phyloP scores from a whole-genome alignment of 257 asterid genomes.

The Leonotis leonurus region DNA sequence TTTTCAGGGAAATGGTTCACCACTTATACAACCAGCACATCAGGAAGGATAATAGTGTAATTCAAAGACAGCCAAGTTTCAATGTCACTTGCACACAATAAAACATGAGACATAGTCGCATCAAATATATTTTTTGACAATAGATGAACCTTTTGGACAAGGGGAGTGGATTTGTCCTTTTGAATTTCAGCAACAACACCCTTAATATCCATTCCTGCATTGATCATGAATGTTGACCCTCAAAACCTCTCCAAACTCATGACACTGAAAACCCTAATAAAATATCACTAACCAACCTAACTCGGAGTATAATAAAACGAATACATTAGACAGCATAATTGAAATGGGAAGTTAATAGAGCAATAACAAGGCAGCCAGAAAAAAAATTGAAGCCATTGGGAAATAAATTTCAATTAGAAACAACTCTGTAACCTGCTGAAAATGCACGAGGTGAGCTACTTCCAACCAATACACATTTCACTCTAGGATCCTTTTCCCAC shows the following conservation, averaged over 20 bases:
- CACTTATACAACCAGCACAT: constrained; percentile 12
- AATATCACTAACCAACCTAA: constrained; percentile 7
- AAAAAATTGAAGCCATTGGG: neutral
- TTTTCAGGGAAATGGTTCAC: constrained; percentile 6
- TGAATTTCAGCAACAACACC: constrained; percentile 92
- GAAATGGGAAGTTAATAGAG: neutral
- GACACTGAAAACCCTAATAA: neutral
- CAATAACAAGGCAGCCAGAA: neutral
- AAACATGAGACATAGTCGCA: constrained; percentile 8
- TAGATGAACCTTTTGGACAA: constrained; percentile 70
- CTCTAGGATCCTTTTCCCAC: constrained; percentile 86
- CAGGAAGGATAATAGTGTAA: neutral
- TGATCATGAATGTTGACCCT: constrained; percentile 44
- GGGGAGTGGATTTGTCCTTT: constrained; percentile 78
- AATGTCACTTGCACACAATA: constrained; percentile 3
- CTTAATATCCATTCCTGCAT: constrained; percentile 99
- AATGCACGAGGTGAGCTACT: constrained; percentile 89
- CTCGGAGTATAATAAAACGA: neutral
- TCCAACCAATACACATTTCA: constrained; percentile 86
- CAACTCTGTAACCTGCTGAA: constrained; percentile 65
- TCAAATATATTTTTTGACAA: constrained; percentile 22
- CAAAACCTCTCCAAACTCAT: constrained; percentile 26
- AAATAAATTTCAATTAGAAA: neutral
- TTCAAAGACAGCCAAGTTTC: neutral
- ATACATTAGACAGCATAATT: neutral